Evolutionary conservation across 768 basidiomycete genomes (phyloP), one percentile per base, ranked within the genome.

Genomic region (Panaeolus papilionaceus): DNA sequence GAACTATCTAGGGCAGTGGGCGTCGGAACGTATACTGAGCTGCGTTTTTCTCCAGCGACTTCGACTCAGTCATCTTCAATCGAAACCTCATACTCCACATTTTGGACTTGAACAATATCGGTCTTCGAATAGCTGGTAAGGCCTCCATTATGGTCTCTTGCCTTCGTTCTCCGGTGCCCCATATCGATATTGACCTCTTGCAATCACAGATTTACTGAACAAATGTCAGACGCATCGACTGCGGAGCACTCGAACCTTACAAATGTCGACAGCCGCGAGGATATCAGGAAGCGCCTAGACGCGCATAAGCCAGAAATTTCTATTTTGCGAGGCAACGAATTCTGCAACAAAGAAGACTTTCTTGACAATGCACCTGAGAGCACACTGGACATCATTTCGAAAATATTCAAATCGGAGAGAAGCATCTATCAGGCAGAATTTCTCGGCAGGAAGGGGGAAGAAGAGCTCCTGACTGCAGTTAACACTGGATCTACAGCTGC

Each of bases 261-360:
- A 44, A 4, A 44, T 16, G 5, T 44, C 18, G 42, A 44, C 42
- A 12, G 20, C 12, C 12, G 2, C 6, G 14, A 26, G 20, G 47
- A 69, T 47, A 66, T 64, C 7, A 47, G 45, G 33, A 38, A 8
- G 26, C 63, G 65, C 4, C 26, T 69, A 11, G 64, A 49, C 28
- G 62, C 68, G 4, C 20, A 45, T 23, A 6, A 20, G 16, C 44
- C 65, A 10, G 64, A 69, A 38, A 20, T 69, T 37, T 40, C 44
- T n/a, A 66, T 69, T 33, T 51, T 69, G 37, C 68, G 68, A 18
- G 54, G 63, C 42, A 63, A 47, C 23, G 68, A 69, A 51, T 69
- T 61, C 44, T 69, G 68, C 40, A 44, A 69, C 37, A 54, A 40
- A 5, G 42, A 26, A 10, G 47, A 51, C 10, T 69, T 66, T 45